A percentile compares a stretch with the other conserved stretches of the same genome.
phyloP scores from a whole-genome alignment of 2,329 filamentous ascomycete species.

The Bertia moriformis region DNA sequence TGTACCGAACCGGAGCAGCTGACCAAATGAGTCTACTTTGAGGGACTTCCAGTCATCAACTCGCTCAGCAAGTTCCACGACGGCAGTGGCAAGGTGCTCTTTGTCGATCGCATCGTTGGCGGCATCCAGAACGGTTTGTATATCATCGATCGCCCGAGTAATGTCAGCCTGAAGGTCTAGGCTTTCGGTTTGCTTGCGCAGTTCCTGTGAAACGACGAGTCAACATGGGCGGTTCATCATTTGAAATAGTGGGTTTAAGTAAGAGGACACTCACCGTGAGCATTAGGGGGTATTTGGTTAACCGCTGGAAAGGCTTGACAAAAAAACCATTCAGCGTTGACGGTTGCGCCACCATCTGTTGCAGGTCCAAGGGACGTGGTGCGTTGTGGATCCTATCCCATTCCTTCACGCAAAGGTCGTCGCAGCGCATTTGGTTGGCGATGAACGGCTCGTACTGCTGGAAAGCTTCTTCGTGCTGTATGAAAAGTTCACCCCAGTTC shows the following conservation, averaged over 20 bases:
- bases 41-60: constrained; percentile 68
- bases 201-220: constrained; percentile 30
- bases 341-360: constrained; percentile 46
- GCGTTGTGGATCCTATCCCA: constrained; percentile 51
- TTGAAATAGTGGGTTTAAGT: background rate
- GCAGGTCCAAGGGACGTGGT: constrained; percentile 22
- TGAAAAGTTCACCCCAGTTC: constrained; percentile 58
- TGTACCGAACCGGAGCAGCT: constrained; percentile 54
- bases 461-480: constrained; percentile 54
- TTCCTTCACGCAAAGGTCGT: constrained; percentile 46
- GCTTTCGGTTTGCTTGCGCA: constrained; percentile 50
- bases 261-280: constrained; percentile 31
- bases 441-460: constrained; percentile 65
- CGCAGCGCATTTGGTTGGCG: constrained; percentile 57
- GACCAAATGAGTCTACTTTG: constrained; percentile 53
- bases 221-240: constrained; percentile 30
- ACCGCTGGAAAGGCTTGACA: constrained; percentile 59
- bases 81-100: constrained; percentile 49
- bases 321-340: constrained; percentile 55
- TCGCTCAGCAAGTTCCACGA: constrained; percentile 47
- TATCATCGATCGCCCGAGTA: constrained; percentile 44
- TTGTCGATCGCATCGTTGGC: constrained; percentile 57
- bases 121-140: constrained; percentile 46
- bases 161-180: constrained; percentile 44
- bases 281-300: constrained; percentile 59